phyloP scores from a whole-genome alignment of 768 basidiomycete species.

The Termitomyces sp. region DNA sequence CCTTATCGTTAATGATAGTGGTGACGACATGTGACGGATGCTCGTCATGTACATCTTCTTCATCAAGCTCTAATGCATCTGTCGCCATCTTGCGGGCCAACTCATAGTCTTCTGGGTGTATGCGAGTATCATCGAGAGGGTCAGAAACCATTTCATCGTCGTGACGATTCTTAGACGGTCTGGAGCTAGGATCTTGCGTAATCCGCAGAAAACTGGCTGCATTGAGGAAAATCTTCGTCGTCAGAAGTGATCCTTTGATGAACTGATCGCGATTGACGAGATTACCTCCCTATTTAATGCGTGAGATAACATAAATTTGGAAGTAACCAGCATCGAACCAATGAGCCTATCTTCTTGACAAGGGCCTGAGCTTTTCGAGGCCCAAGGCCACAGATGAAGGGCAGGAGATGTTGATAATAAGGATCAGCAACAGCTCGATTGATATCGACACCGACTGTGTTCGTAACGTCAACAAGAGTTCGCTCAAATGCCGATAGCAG shows the following conservation, averaged over 20 bases:
- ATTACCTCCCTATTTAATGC: constrained; percentile 64
- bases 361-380: constrained; percentile 88
- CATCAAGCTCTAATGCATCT: constrained; percentile 94
- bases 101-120: constrained; percentile 97
- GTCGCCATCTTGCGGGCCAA: constrained; percentile 98
- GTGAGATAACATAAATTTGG: constrained; percentile 2
- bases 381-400: constrained; percentile 89
- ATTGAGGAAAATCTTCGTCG: constrained; percentile 88
- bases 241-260: constrained; percentile 72
- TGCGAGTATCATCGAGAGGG: constrained; percentile 90
- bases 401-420: constrained; percentile 86
- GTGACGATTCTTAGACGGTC: constrained; percentile 58
- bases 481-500: constrained; percentile 77
- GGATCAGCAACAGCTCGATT: constrained; percentile 86
- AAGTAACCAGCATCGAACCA: constrained; percentile 42
- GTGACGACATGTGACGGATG: constrained; percentile 89
- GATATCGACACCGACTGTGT: constrained; percentile 93
- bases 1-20: constrained; percentile 76
- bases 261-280: constrained; percentile 86
- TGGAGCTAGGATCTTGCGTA: constrained; percentile 61
- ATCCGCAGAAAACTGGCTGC: constrained; percentile 91
- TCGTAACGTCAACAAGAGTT: constrained; percentile 83
- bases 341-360: constrained; percentile 70
- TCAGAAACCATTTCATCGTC: constrained; percentile 72
- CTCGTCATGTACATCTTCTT: constrained; percentile 90